phyloP scores from a whole-genome alignment of 768 basidiomycete genomes.

The Rhizopogon vesiculosus region DNA sequence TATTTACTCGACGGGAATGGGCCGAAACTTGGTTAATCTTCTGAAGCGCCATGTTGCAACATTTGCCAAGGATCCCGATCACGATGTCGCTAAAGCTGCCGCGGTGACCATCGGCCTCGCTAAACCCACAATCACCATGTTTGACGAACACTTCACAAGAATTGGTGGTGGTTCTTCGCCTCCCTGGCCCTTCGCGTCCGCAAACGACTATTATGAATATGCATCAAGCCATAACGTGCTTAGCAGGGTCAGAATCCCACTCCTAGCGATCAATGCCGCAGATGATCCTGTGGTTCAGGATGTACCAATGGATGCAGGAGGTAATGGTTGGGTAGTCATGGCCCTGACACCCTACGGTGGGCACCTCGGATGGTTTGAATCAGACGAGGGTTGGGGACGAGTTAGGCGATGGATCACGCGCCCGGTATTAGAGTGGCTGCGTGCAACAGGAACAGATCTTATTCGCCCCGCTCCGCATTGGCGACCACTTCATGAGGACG shows the following conservation, averaged over 20 bases:
- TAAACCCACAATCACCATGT: conserved; percentile 49
- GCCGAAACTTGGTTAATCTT: conserved; percentile 59
- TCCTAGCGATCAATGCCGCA: conserved; percentile 67
- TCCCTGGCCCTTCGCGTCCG: conserved; percentile 42
- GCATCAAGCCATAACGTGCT: conserved; percentile 61
- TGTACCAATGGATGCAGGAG: conserved; percentile 52
- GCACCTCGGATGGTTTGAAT: conserved; percentile 82
- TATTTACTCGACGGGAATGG: conserved; percentile 79
- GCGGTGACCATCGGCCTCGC: conserved; percentile 41
- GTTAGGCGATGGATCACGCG: conserved; percentile 58
- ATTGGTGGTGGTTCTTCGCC: conserved; percentile 66
- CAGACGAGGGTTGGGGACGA: conserved; percentile 29
- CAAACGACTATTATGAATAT: conserved; percentile 43
- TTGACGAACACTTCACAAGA: conserved; percentile 62
- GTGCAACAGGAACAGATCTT: conserved; percentile 50
- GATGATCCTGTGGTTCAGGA: conserved; percentile 75
- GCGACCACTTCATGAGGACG: conserved; percentile 39
- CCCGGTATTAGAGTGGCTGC: conserved; percentile 72
- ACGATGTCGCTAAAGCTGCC: conserved; percentile 45
- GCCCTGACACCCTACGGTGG: conserved; percentile 63
- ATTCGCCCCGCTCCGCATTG: conserved; percentile 29
- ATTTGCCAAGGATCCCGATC: conserved; percentile 47
- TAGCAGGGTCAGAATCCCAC: conserved; percentile 60
- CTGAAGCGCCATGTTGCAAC: conserved; percentile 45
- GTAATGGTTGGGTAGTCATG: conserved; percentile 52